Evolutionary conservation across 1,284 basidiomycete genomes (phyloP), one percentile per base, ranked within the genome.

Genomic region (Ganoderma sinense): DNA sequence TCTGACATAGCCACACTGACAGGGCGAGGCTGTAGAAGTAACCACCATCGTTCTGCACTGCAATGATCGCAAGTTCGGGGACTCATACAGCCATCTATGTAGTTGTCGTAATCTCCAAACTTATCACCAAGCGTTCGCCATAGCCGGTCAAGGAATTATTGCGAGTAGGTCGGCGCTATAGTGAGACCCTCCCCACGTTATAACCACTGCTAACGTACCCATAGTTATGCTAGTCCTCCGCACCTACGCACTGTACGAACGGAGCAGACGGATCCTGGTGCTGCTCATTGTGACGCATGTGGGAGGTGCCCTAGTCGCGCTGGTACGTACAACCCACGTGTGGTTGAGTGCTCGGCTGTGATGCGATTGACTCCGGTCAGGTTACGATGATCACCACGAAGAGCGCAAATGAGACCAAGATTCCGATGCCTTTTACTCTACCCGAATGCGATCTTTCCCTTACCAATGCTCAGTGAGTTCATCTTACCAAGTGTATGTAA

Each of bases 201-300:
- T 5, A 2, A 33, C 13, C 16, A 20, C 6, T 18, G 16, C 18
- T 23, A 10, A 33, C 11, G 5, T 10, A n/a, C 16, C 18, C 16
- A 1, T 26, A 75, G 74, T 72, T 33, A 66, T 71, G 66, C 68
- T 73, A 18, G 62, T 70, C 6, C 53, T 73, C 39, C 67, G 72
- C 8, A 74, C 73, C 10, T 74, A 71, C 33, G 74, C 74, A 1
- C 53, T 75, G 60, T 74, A 75, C 55, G 68, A 71, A 11, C 69
- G 74, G 5, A 73, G 70, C 36, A 69, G 51, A 51, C 69, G 71
- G 2, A 69, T 75, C 36, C 70, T 75, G 14, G 41, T 43, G 1
- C 16, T 74, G 4, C 71, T 75, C 23, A 29, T 74, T 31, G 43
- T 64, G 4, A 67, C 68, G 0, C 70, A 74, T 23, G 18, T 73